Evolutionary conservation across 257 asterid species (phyloP), one percentile per base, ranked within the genome.

Genomic region (Solanum piurae): DNA sequence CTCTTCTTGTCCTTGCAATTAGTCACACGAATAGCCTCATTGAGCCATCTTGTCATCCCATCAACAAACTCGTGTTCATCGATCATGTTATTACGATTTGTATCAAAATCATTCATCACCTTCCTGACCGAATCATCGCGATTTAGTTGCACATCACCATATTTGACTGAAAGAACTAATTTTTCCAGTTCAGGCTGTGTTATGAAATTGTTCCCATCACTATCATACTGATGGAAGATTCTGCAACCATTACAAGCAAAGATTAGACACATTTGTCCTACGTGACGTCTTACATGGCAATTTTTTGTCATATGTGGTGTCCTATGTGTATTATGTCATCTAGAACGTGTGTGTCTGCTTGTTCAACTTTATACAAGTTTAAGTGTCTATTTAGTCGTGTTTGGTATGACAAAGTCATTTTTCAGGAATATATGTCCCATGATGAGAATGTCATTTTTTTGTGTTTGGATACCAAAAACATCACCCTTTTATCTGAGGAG

Each of bases 41-140:
- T 25, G 42, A 94, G 89, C 92, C 93, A 91, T 82, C 31, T 86
- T 3, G 88, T 29, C 10, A 93, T 83, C 69, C 92, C 95, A 12
- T 60, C 84, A 1, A 89, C 83, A 29, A 93, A 91, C 89, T 94
- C 96, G 7, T 84, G 55, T 38, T 88, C 88, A 10, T 93, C 95
- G 10, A 92, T 91, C 76, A 6, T 46, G 18, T 77, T 25, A 27
- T 91, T 87, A 12, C 76, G 23, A 66, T 91, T 89, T 71, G 55
- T 36, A 31, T 94, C 94, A 6, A 94, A 89, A n/a, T 88, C 92
- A 86, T 62, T 76, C 44, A 93, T 90, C 85, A 94, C 9, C 64
- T 84, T 91, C 86, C 86, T 87, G 46, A 89, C 58, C 11, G 91
- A 82, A 20, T 89, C 89, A 73, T 90, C 92, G 5, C 83, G 27